Conservation (phyloP, 1,139 yeast genomes). For the Kurtzmaniella natalensis region DNA sequence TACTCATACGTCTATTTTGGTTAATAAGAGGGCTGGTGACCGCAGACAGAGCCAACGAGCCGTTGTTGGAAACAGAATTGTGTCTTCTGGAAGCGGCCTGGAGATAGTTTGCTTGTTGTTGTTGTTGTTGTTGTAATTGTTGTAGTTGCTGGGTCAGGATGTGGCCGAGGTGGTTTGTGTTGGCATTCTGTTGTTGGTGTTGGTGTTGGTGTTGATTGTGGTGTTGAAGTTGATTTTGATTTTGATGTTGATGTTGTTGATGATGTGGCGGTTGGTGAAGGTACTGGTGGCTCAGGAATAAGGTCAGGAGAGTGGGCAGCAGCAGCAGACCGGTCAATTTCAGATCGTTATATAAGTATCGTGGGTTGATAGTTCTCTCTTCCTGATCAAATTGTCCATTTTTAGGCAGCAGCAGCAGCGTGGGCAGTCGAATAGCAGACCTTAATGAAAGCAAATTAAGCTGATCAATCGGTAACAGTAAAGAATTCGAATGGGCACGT, state of each 20-base stretch:
- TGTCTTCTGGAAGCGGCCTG: not conserved
- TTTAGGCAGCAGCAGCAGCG: not conserved
- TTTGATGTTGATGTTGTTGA: conserved; percentile 12
- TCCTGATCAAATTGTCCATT: conserved; percentile 8
- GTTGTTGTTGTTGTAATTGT: conserved; percentile 11
- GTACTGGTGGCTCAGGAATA: conserved; percentile 5
- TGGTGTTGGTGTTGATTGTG: conserved; percentile 10
- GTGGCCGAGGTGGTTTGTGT: not conserved
- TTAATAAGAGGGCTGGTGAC: not conserved
- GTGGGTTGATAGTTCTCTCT: conserved; percentile 32
- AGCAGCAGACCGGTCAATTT: conserved; percentile 13
- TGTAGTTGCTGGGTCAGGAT: conserved; percentile 3
- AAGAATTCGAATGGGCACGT: conserved; percentile 10
- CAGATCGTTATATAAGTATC: conserved; percentile 20
- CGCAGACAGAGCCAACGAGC: not conserved
- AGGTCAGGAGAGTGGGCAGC: conserved; percentile 11
- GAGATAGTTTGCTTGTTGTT: conserved; percentile 7
- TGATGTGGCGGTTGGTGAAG: conserved; percentile 14
- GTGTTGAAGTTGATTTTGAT: conserved; percentile 8
- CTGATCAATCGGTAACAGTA: conserved; percentile 25
- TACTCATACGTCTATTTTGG: not conserved
- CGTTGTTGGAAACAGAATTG: not conserved
- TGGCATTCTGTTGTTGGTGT: conserved; percentile 5
- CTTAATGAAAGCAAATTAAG: conserved; percentile 24
- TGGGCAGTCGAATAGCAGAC: conserved; percentile 3